Conservation (phyloP, 78 protist genomes). For the Isochrysis galbana region DNA sequence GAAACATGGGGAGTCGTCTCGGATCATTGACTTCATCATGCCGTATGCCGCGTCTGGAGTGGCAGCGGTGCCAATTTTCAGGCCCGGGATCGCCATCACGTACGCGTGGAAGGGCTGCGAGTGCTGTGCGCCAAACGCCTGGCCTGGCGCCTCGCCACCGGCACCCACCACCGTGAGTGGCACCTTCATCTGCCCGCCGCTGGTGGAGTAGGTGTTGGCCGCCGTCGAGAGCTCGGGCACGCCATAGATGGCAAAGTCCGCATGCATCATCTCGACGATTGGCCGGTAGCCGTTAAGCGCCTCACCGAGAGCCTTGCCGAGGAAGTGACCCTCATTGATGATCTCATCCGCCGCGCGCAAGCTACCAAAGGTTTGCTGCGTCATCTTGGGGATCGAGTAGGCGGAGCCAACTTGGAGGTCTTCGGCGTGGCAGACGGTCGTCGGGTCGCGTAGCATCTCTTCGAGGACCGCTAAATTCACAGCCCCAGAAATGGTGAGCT, state of each 20-base stretch:
- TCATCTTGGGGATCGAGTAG: slow-evolving; percentile 38
- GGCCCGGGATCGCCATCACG: slow-evolving; percentile 52
- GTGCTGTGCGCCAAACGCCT: slow-evolving; percentile 45
- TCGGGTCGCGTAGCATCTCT: slow-evolving; percentile 50
- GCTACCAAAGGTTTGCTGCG: slow-evolving; percentile 45
- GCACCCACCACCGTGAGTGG: slow-evolving; percentile 44
- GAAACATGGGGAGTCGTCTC: slow-evolving; percentile 45
- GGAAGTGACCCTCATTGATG: slow-evolving; percentile 49
- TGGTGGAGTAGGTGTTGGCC: slow-evolving; percentile 46
- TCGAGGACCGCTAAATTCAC: slow-evolving; percentile 39
- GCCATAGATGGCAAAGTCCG: slow-evolving; percentile 49
- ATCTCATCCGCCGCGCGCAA: slow-evolving; percentile 47
- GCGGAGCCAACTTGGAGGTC: slow-evolving; percentile 48
- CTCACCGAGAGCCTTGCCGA: slow-evolving; percentile 51
- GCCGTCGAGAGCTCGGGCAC: slow-evolving; percentile 33
- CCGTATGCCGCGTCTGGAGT: slow-evolving; percentile 51
- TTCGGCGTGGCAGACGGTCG: slow-evolving; percentile 32
- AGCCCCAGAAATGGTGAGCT: slow-evolving; percentile 31
- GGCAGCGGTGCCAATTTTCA: slow-evolving; percentile 41
- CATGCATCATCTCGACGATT: slow-evolving; percentile 42
- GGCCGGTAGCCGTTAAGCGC: slow-evolving; percentile 51
- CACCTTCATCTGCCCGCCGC: slow-evolving; percentile 39
- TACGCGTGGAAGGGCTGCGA: slow-evolving; percentile 51
- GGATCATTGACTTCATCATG: slow-evolving; percentile 43
- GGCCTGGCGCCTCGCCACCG: slow-evolving; percentile 42